Evolutionary conservation across 257 asterid species (phyloP), one percentile per base, ranked within the genome.

Genomic region (Leptodermis oblonga): DNA sequence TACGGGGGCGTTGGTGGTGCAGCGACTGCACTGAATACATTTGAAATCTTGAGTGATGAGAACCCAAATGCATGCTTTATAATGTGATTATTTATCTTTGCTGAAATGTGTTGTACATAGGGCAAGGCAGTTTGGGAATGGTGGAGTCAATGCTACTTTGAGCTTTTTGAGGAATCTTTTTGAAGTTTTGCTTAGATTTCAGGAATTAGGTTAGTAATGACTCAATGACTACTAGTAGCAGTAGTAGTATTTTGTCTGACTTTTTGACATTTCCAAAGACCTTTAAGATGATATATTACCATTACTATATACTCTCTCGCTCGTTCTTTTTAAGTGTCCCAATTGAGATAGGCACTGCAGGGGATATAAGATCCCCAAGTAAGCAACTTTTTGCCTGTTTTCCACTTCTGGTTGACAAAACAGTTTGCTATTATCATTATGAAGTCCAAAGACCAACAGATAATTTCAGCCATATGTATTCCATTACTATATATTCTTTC

Each of bases 11-110:
- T 20, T 30, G 58, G 78, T 23, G 83, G n/a, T 31, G 25, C 37
- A 5, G n/a, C 63, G 3, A 8, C 92, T 22, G 54, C 78, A 71
- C 78, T 81, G 85, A 90, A 79, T 77, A 72, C 90, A n/a, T 84
- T 90, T 70, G 92, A 80, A 77, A 65, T 86, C 65, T 63, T 90
- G 84, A 90, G 97, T 28, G 96, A 90, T 51, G 97, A 88, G 83
- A 81, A 90, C 68, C 96, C 97, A 1, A 84, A 90, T 80, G 90
- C 84, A 54, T 90, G 97, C 74, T 25, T 13, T 65, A 54, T 90
- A 55, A 82, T 90, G 87, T 88, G 87, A 89, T 71, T 14, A 28
- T 41, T 2, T n/a, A n/a, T n/a, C n/a, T n/a, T n/a, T n/a, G n/a
- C n/a, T n/a, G n/a, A n/a, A n/a, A n/a, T 54, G 59, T 49, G n/a